Percentiles rank a stretch among this genome's conserved stretches.
phyloP scores from a whole-genome alignment of 139 green algal species.

The Eudorina sp. region DNA sequence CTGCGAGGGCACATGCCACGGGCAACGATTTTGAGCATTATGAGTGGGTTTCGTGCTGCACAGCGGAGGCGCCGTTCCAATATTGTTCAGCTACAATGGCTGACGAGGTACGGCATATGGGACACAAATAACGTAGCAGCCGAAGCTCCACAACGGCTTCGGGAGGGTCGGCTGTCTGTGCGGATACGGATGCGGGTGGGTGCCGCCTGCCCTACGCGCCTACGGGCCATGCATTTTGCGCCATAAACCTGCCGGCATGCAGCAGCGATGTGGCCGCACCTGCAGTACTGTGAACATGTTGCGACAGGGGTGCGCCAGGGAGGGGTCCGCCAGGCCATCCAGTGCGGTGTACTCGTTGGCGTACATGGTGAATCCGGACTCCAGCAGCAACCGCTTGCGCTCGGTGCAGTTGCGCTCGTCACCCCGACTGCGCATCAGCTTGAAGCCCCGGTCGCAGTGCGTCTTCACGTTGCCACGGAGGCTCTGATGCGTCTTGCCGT shows the following conservation, averaged over 20 bases:
- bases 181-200: too few species aligned
- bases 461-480: neutral
- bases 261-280: neutral
- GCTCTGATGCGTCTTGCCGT: neutral
- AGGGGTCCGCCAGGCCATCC: neutral
- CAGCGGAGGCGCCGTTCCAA: too few species aligned
- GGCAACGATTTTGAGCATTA: too few species aligned
- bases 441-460: neutral
- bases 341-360: constrained; percentile 46
- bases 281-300: constrained; percentile 45
- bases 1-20: neutral
- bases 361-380: constrained; percentile 31
- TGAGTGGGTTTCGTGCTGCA: too few species aligned
- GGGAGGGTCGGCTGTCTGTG: neutral
- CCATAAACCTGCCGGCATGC: too few species aligned
- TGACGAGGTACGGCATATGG: neutral
- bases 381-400: neutral
- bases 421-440: neutral
- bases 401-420: neutral
- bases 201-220: too few species aligned
- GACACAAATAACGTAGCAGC: neutral
- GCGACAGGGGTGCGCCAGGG: constrained; percentile 13
- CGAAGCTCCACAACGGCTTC: neutral
- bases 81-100: too few species aligned
- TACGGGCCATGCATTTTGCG: too few species aligned